Evolutionary conservation across 345 rosid species (phyloP).

Genomic region (Physaria fendleri): DNA sequence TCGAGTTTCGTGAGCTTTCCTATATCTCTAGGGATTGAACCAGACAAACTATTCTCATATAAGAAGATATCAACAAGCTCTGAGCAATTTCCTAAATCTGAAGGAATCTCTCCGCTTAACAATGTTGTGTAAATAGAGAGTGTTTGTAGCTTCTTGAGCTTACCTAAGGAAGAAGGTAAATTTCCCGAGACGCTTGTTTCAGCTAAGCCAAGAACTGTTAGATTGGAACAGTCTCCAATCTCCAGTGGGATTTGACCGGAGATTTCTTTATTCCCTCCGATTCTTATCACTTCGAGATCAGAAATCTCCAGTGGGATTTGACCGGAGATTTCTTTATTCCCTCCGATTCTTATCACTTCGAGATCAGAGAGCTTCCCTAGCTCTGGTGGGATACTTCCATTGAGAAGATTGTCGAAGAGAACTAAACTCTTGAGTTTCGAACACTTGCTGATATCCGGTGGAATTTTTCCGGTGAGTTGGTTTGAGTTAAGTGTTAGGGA

Average conservation of each 20-base stretch:
- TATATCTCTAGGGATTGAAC: slow-evolving; percentile 64
- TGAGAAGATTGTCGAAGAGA: slow-evolving; percentile 63
- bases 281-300: slow-evolving; percentile 64
- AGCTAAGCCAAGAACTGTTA: slow-evolving; percentile 75
- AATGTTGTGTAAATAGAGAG: slow-evolving; percentile 64
- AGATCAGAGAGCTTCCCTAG: slow-evolving; percentile 55
- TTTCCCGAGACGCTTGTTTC: slow-evolving; percentile 68
- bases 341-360: slow-evolving; percentile 73
- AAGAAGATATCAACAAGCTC: slow-evolving; percentile 77
- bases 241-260: slow-evolving; percentile 64
- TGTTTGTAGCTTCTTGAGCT: slow-evolving; percentile 57
- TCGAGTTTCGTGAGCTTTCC: slow-evolving; percentile 71
- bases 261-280: slow-evolving; percentile 78
- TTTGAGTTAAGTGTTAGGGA: slow-evolving; percentile 66
- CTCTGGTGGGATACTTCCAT: slow-evolving; percentile 68
- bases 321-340: slow-evolving; percentile 68
- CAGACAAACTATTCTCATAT: slow-evolving; percentile 75
- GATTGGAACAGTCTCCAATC: slow-evolving; percentile 65
- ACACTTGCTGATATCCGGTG: slow-evolving; percentile 52
- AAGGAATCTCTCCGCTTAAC: slow-evolving; percentile 86
- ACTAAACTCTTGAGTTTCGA: slow-evolving; percentile 39
- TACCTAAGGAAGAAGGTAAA: slow-evolving; percentile 70
- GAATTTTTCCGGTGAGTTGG: slow-evolving; percentile 75
- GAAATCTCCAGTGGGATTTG: slow-evolving; percentile 64
- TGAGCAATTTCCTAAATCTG: slow-evolving; percentile 73